phyloP scores from a whole-genome alignment of 176 grass and related monocot species.

The Bothriochloa decipiens region DNA sequence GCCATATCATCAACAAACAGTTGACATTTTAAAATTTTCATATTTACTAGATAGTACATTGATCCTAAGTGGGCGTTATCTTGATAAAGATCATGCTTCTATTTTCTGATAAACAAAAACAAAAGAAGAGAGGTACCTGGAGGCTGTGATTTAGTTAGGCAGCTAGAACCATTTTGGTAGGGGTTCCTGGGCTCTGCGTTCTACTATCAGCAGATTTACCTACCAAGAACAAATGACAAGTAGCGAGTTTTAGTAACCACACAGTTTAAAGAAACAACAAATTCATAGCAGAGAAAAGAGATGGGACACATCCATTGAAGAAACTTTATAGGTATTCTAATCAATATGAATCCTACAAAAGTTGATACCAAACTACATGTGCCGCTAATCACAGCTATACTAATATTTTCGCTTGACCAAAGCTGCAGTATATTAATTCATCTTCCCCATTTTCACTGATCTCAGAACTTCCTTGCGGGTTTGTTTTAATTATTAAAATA shows the following conservation, averaged over 20 bases:
- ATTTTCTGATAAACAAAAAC: background rate
- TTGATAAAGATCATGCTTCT: background rate
- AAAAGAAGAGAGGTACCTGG: slow-evolving; percentile 3
- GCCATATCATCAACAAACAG: background rate
- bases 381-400: background rate
- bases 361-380: background rate
- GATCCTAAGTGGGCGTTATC: background rate
- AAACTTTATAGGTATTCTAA: background rate
- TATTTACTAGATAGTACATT: background rate
- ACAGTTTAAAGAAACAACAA: background rate
- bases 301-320: background rate
- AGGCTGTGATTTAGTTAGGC: slow-evolving; percentile 3
- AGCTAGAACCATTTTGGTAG: slow-evolving; percentile 43
- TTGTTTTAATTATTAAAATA: background rate
- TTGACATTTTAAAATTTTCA: no score
- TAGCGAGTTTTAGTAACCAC: background rate
- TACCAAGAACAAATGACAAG: slow-evolving; percentile 31
- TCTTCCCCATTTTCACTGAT: background rate
- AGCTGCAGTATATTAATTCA: background rate
- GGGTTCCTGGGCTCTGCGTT: slow-evolving; percentile 19
- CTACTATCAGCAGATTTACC: slow-evolving; percentile 51
- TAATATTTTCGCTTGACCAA: background rate
- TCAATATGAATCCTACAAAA: background rate
- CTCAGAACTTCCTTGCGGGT: background rate
- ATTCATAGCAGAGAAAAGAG: background rate